Base-by-base conservation (phyloP, 495 filamentous ascomycete species). In the Oidiodendron maius region DNA sequence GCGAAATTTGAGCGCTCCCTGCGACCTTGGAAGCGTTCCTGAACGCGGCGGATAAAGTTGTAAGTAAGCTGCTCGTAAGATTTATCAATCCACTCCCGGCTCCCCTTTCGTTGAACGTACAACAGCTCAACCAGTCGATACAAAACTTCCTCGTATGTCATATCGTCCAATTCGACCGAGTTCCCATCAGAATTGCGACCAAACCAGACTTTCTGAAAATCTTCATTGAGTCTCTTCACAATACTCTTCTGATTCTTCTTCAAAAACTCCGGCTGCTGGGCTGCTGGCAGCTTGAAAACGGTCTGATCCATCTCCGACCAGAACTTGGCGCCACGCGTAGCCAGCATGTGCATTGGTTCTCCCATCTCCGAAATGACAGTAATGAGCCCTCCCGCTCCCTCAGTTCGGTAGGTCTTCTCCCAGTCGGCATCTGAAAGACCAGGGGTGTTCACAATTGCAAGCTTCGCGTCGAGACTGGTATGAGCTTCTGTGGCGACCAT, bases 151-250 rank as follows among this genome's bases (percentile, higher is more conserved):
- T 75, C 74, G 47, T 97, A 97, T 4, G 91, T 96, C 91, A 97
- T 96, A 55, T 97, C 91, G 64, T 96, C 89, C 1, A 97, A 80
- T 51, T 96, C 91, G 11, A 94, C 87, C 9, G 83, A 81, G 64
- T 93, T 68, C 46, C 85, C 83, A 16, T 73, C 72, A 51, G 81
- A 72, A 65, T 95, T 93, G 48, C 84, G 79, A 32, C 89, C 91
- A 63, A 97, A 97, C 91, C 91, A 97, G 2, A 91, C 86, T 69
- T 97, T 97, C 56, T 94, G 88, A 69, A 91, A 97, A 68, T 97
- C 91, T 55, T 86, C 86, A 56, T 97, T 96, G 50, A 97, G 81
- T 65, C 93, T 93, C 71, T 84, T 81, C 68, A 96, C 96, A 64
- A 97, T 96, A 63, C 96, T 85, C 36, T 89, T 83, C 18, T 86